Evolutionary conservation across 768 basidiomycete genomes (phyloP), one percentile per base, ranked within the genome.

Genomic region (Tulasnella sp.): DNA sequence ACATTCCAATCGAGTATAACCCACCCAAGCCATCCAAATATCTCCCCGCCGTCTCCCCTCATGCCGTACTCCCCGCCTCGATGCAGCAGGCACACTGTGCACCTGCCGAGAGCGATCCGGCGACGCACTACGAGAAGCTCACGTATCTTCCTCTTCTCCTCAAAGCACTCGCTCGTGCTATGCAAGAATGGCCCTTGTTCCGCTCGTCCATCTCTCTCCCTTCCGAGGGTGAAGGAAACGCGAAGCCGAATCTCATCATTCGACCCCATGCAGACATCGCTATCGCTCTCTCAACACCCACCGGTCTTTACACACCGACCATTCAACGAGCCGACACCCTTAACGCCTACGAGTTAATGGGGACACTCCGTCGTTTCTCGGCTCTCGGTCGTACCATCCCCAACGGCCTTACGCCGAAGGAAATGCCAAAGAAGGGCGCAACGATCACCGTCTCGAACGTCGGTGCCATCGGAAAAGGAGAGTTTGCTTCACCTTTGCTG

Each of bases 171-270:
- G 86, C 90, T 0, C 86, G 84, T 76, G 84, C 91, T 3, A 91
- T 95, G 90, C 80, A 84, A 74, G 88, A 91, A 77, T 92, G 93
- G 91, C 92, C 94, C 0, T 81, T 95, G 64, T 87, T 95, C 83
- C 85, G 90, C 17, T 84, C 90, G 22, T 89, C 90, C 37, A 88
- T 94, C 76, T 87, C 89, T 0, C 84, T 84, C 0, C 41, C 77
- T 6, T 64, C 29, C 52, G 78, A 4, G 34, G 77, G n/a, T 26
- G 67, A 17, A 73, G 62, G 70, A 32, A n/a, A 63, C 19, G 52
- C 47, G 35, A 92, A 89, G 78, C 90, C 90, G 0, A 86, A 87
- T 0, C 81, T 93, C 8, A 90, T 88, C 2, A 78, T 94, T 72
- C 90, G 92, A 26, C 88, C 89, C 16, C 83, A 84, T 68, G 85